Percentiles rank a stretch among this genome's conserved stretches.
Conservation (phyloP, 768 basidiomycete species). For the Pisolithus tinctorius region DNA sequence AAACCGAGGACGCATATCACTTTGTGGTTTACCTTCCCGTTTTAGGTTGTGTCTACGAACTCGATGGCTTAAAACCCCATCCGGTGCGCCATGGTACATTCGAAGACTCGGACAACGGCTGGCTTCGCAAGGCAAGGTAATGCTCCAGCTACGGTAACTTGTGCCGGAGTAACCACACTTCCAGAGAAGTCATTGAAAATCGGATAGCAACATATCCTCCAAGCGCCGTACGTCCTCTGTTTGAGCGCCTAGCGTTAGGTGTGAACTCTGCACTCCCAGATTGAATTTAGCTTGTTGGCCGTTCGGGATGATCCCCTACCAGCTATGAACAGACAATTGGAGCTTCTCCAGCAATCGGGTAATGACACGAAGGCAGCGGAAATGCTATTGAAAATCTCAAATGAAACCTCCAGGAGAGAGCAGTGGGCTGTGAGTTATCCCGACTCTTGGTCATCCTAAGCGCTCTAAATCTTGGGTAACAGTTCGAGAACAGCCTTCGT, state of each 20-base stretch:
- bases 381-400: constrained; percentile 47
- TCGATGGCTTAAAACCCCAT: constrained; percentile 80
- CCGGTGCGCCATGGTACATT: constrained; percentile 80
- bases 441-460: not conserved
- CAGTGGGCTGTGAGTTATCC: constrained; percentile 67
- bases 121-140: constrained; percentile 77
- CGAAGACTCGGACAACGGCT: constrained; percentile 65
- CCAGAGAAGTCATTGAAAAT: constrained; percentile 75
- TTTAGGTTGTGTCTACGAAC: constrained; percentile 81
- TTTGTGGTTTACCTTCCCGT: constrained; percentile 91
- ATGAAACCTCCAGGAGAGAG: constrained; percentile 69
- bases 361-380: constrained; percentile 43
- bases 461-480: constrained; percentile 8
- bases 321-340: constrained; percentile 52
- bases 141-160: constrained; percentile 2
- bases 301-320: constrained; percentile 80
- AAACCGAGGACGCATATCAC: constrained; percentile 85
- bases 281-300: constrained; percentile 90
- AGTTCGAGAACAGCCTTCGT: constrained; percentile 87
- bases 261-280: constrained; percentile 34
- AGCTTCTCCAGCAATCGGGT: constrained; percentile 38
- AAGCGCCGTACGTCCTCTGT: constrained; percentile 59
- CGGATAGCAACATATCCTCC: constrained; percentile 88
- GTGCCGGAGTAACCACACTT: constrained; percentile 14
- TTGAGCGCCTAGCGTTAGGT: not conserved